These are phyloP conservation scores for Candida gigantensis DNA, from an alignment of 1,139 yeast genomes.

Conservation along the genomic window DNA sequence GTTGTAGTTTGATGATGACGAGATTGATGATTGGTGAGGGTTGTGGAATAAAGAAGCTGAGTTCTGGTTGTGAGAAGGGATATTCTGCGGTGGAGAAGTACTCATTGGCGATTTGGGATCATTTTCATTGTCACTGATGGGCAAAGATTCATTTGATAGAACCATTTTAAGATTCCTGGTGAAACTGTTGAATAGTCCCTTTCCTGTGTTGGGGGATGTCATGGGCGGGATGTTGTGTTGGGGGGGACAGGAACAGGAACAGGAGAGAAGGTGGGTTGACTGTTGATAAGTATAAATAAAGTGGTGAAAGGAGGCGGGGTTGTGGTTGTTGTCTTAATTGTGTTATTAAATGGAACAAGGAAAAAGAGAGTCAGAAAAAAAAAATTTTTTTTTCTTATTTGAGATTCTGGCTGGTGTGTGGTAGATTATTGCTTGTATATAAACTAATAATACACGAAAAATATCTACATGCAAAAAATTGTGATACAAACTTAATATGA, in stretches of 20 bases:
- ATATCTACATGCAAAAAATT: no score
- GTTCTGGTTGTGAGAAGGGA: constrained; percentile 5
- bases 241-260: background rate
- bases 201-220: background rate
- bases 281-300: no score
- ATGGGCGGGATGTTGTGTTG: background rate
- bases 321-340: no score
- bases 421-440: no score
- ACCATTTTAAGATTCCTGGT: background rate
- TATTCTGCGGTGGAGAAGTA: constrained; percentile 4
- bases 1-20: constrained; percentile 13
- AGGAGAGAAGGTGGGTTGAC: no score
- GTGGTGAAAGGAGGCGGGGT: no score
- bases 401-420: no score
- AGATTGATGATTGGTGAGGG: constrained; percentile 13
- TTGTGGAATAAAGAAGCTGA: constrained; percentile 4
- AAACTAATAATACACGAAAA: no score
- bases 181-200: background rate
- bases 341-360: no score
- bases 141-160: constrained; percentile 2
- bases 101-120: background rate
- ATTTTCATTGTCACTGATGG: background rate
- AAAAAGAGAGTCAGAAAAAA: no score
- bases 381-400: no score
- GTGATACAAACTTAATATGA: no score